A percentile compares a stretch with the other conserved stretches of the same genome.
These are phyloP conservation scores for Wickerhamiella kurtzmanii DNA, from an alignment of 805 yeast genomes.

Conservation along the genomic window DNA sequence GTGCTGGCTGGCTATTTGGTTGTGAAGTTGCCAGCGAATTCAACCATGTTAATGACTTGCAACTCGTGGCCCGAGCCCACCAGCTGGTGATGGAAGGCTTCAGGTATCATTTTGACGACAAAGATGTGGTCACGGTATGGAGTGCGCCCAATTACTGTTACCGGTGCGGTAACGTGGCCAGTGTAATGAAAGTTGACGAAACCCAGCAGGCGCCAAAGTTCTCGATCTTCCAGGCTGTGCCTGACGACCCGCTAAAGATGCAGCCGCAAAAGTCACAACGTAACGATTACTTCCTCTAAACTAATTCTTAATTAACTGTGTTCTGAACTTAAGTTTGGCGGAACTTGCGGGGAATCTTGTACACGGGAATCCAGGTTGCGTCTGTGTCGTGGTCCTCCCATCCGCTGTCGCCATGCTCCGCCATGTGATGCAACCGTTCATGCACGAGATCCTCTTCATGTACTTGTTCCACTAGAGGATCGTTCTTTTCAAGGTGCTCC, in stretches of 20 bases:
- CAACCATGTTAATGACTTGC: slow-evolving; percentile 83
- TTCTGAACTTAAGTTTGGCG: no score
- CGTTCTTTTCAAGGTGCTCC: slow-evolving; percentile 36
- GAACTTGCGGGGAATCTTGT: slow-evolving; percentile 19
- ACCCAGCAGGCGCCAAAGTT: slow-evolving; percentile 78
- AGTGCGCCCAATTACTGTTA: slow-evolving; percentile 95
- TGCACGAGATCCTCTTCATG: slow-evolving; percentile 85
- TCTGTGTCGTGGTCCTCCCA: slow-evolving; percentile 17
- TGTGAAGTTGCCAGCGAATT: slow-evolving; percentile 88
- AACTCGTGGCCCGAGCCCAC: slow-evolving; percentile 88
- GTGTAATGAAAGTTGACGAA: slow-evolving; percentile 82
- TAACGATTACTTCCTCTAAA: slow-evolving; percentile 28
- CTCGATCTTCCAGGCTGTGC: slow-evolving; percentile 90
- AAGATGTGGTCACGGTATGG: slow-evolving; percentile 97
- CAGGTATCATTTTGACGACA: slow-evolving; percentile 89
- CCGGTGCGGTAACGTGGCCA: slow-evolving; percentile 95
- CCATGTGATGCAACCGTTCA: slow-evolving; percentile 73
- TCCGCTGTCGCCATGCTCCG: slow-evolving; percentile 57
- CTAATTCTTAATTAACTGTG: no score
- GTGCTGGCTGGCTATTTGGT: slow-evolving; percentile 98
- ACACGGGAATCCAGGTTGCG: slow-evolving; percentile 15
- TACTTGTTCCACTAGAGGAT: slow-evolving; percentile 66
- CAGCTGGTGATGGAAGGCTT: slow-evolving; percentile 98
- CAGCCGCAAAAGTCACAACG: slow-evolving; percentile 28
- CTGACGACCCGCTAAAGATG: slow-evolving; percentile 37